Evolutionary conservation across 176 grass and related monocot species (phyloP).

Genomic region (Aegilops longissima): DNA sequence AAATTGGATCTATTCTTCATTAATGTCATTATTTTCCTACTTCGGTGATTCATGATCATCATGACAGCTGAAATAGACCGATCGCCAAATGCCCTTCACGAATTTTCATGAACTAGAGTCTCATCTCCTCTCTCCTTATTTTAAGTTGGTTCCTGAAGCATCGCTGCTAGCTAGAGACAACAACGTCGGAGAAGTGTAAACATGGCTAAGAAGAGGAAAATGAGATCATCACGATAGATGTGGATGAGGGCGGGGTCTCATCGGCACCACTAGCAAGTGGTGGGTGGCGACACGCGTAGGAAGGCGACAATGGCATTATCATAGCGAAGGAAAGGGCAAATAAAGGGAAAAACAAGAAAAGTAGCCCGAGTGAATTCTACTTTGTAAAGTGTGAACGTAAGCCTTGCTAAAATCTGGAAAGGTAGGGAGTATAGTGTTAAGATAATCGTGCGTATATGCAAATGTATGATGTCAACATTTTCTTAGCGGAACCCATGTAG

Average conservation of each 20-base stretch:
- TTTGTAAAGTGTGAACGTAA: neutral
- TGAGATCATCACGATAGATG: neutral
- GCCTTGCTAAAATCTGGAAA: neutral
- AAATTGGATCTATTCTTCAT: neutral
- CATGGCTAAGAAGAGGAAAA: neutral
- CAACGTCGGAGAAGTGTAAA: neutral
- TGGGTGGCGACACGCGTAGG: neutral
- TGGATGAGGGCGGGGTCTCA: neutral
- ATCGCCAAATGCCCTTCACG: neutral
- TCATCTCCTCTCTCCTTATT: neutral
- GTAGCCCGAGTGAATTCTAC: neutral
- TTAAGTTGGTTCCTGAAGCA: neutral
- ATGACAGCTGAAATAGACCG: neutral
- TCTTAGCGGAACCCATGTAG: neutral
- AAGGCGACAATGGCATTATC: neutral
- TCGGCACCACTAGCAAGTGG: neutral
- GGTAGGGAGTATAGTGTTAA: neutral
- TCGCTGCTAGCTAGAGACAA: neutral
- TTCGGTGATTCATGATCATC: neutral
- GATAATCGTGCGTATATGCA: neutral
- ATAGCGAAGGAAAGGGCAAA: neutral
- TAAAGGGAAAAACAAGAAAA: neutral
- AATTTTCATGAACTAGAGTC: neutral
- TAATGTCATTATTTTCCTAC: neutral
- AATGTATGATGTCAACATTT: neutral